Evolutionary conservation across 805 yeast species (phyloP).

Genomic region (Sugiyamaella lignohabitans): DNA sequence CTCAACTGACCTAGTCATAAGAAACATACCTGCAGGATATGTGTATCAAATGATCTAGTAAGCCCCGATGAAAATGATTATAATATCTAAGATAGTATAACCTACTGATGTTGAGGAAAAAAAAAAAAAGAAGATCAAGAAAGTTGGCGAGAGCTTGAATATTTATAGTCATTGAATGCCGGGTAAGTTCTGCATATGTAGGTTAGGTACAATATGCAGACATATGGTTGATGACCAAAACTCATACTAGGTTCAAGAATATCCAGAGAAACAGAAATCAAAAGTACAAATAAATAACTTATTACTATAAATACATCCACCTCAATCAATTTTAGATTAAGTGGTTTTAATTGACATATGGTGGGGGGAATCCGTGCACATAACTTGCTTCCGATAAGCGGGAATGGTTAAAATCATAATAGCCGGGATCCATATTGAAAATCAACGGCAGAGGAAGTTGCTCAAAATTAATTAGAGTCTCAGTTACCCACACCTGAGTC

Average conservation of each 20-base stretch:
- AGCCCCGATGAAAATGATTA: conserved; percentile 22
- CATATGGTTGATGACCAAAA: no score
- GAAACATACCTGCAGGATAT: conserved; percentile 19
- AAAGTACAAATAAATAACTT: no score
- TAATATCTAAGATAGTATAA: conserved; percentile 27
- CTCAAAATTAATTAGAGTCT: no score
- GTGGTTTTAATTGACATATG: no score
- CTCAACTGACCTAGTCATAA: conserved; percentile 22
- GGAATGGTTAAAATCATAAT: background rate
- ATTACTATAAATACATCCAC: no score
- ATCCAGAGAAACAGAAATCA: no score
- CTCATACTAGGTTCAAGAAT: no score
- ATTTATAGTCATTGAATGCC: background rate
- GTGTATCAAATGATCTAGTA: conserved; percentile 10
- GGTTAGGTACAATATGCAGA: no score
- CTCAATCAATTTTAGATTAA: no score
- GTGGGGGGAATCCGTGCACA: no score
- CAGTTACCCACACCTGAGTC: background rate
- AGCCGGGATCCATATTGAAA: background rate
- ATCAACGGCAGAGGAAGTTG: background rate
- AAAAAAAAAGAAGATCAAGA: conserved; percentile 3
- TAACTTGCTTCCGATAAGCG: no score
- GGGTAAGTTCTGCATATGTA: background rate
- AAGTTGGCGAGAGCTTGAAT: background rate
- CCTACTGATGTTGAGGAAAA: conserved; percentile 25